Base-by-base conservation (phyloP, 2,329 filamentous ascomycete species). In the Xenoacremonium recifei region DNA sequence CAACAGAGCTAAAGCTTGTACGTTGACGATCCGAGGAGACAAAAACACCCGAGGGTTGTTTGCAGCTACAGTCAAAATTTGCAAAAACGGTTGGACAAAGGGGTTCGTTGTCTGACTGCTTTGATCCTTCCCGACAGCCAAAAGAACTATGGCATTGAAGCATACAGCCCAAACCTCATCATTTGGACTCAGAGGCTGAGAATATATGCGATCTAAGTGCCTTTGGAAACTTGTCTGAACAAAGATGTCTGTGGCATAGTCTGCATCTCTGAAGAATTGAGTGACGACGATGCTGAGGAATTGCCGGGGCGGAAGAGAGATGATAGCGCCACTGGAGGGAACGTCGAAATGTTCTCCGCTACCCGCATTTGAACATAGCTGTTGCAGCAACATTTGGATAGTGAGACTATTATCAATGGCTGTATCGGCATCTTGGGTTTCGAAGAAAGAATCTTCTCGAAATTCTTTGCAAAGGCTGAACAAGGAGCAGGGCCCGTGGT, bases 121-220 rank as follows among this genome's bases (percentile, higher is more conserved):
- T 4, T 54, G 47, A 10, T 55, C 55, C 16, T 53, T 58, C 3
- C 53, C 50, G 12, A 57, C 54, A 7, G 53, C 47, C 6, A 58
- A 37, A 7, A 58, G 44, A 16, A 57, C 50, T 15, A 58, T 51
- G 18, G 48, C 44, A 16, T 58, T 58, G 27, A 57, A 57, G 19
- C 55, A 58, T 1, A 58, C 38, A 10, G 53, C 55, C 55, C 51
- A 58, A 0, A 54, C 55, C 37, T 58, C 53, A 12, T 58, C 55
- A 3, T 30, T 43, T 5, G 51, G 50, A 3, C 38, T 38, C 10
- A 54, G 34, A 15, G 55, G 36, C 2, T 49, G 50, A 2, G 50
- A 51, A 21, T 58, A 58, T 11, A 58, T 44, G 3, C 52, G 50
- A 15, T 58, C 55, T 3, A 58, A 39, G 5, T 57, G 54, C 3